Conservation (phyloP, 208 protist genomes). For the Acanthamoeba triangularis region DNA sequence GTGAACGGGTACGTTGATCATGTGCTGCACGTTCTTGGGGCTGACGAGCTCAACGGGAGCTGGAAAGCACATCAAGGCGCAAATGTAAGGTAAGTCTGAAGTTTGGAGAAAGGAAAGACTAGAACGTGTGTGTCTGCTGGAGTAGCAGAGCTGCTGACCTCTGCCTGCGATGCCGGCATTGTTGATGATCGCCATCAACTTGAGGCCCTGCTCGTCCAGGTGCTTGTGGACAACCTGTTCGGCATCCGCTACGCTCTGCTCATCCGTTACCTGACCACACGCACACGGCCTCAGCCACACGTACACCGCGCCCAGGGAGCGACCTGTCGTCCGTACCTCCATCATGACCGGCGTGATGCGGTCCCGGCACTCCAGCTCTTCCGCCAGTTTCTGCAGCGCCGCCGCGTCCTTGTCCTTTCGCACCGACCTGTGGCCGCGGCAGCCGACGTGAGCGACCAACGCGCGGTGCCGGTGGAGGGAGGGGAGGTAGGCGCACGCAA, state of each 20-base stretch:
- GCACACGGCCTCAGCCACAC: background rate
- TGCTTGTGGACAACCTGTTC: background rate
- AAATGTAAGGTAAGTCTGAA: background rate
- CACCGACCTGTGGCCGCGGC: background rate
- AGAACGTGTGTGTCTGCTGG: background rate
- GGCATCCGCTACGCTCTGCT: slow-evolving; percentile 9
- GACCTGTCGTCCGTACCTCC: background rate
- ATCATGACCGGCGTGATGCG: slow-evolving; percentile 8
- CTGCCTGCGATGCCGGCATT: slow-evolving; percentile 32
- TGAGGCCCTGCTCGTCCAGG: background rate
- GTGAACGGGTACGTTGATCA: slow-evolving; percentile 16
- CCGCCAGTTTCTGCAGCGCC: background rate
- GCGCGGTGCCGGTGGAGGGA: background rate
- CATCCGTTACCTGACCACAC: background rate
- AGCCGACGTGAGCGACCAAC: background rate
- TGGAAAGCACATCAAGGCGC: background rate
- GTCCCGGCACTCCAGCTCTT: background rate
- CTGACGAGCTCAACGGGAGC: slow-evolving; percentile 1
- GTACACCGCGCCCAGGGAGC: background rate
- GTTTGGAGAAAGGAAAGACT: background rate
- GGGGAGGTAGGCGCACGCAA: background rate
- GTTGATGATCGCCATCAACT: slow-evolving; percentile 43
- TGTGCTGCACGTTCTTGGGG: slow-evolving; percentile 29
- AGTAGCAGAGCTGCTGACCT: background rate
- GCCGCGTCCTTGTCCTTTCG: background rate